Evolutionary conservation across 1,284 basidiomycete species (phyloP).

Genomic region (Gomphus bonarii): DNA sequence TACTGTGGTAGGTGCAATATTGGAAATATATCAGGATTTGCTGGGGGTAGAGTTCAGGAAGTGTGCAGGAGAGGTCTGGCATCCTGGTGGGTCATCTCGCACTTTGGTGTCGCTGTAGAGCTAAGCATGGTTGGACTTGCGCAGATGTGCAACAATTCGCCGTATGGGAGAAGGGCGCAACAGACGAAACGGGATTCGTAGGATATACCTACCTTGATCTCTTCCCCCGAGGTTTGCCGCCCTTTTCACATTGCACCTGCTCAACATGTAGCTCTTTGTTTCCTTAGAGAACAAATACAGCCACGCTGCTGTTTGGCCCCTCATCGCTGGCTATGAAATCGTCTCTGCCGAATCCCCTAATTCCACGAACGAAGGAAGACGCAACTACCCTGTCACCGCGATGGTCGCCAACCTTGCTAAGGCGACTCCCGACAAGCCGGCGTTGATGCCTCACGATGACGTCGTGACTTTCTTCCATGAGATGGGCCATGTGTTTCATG

Average conservation of each 20-base stretch:
- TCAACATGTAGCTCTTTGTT: neutral
- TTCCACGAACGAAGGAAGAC: too few species aligned
- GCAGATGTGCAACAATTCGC: conserved; percentile 70
- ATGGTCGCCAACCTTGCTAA: conserved; percentile 89
- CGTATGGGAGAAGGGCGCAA: conserved; percentile 71
- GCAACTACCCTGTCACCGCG: conserved; percentile 62
- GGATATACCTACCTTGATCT: conserved; percentile 82
- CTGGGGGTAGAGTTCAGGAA: conserved; percentile 65
- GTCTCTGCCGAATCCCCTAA: neutral
- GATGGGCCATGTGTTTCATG: conserved; percentile 85
- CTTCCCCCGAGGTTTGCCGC: conserved; percentile 62
- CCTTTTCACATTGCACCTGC: neutral
- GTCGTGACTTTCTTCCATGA: conserved; percentile 77
- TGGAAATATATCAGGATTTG: conserved; percentile 72
- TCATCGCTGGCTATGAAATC: conserved; percentile 48
- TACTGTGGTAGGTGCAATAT: conserved; percentile 68
- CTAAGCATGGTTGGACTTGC: neutral
- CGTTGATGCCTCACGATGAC: conserved; percentile 74
- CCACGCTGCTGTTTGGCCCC: conserved; percentile 78
- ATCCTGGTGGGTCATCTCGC: conserved; percentile 42
- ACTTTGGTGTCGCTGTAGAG: neutral
- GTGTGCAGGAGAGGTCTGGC: conserved; percentile 56
- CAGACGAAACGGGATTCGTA: conserved; percentile 57
- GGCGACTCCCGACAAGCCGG: conserved; percentile 67
- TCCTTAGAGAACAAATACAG: conserved; percentile 63